Conservation (phyloP, 352 stramenopile genomes). For the Chrysophaeum taylorii region DNA sequence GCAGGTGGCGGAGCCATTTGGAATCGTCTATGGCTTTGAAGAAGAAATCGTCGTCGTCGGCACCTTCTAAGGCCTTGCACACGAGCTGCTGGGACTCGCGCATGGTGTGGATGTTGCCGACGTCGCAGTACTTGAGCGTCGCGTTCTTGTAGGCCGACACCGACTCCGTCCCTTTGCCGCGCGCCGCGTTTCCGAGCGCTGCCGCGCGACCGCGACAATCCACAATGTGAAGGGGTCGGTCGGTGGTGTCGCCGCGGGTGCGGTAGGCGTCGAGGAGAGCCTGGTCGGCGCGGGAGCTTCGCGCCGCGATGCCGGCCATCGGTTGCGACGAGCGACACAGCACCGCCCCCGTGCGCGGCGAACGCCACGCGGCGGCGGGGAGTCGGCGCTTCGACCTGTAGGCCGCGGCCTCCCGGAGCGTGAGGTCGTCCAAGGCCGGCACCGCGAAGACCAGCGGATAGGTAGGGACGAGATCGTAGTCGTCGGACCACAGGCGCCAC, state of each 20-base stretch:
- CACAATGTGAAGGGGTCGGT: slow-evolving; percentile 24
- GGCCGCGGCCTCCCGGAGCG: slow-evolving; percentile 13
- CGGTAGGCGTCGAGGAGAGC: slow-evolving; percentile 6
- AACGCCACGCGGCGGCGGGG: slow-evolving; percentile 68
- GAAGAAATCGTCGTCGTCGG: slow-evolving; percentile 18
- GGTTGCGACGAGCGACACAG: slow-evolving; percentile 73
- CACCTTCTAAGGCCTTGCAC: slow-evolving; percentile 32
- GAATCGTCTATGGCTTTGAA: slow-evolving; percentile 24
- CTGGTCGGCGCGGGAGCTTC: not conserved
- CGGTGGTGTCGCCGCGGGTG: not conserved
- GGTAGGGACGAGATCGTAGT: slow-evolving; percentile 14
- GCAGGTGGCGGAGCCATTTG: slow-evolving; percentile 55
- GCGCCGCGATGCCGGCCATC: slow-evolving; percentile 62
- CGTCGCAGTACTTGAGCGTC: slow-evolving; percentile 67
- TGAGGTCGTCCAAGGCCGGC: slow-evolving; percentile 8
- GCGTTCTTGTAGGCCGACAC: slow-evolving; percentile 60
- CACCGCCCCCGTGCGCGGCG: slow-evolving; percentile 64
- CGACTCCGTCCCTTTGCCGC: slow-evolving; percentile 75
- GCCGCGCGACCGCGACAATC: slow-evolving; percentile 34
- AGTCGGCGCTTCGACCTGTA: slow-evolving; percentile 50
- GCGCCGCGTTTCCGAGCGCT: slow-evolving; percentile 42
- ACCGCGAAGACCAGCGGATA: slow-evolving; percentile 18
- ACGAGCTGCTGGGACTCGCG: slow-evolving; percentile 65
- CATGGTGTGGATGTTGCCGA: slow-evolving; percentile 84
- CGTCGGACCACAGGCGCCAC: slow-evolving; percentile 19